A percentile compares a stretch with the other conserved stretches of the same genome.
These are phyloP conservation scores for Amanita phalloides DNA, from an alignment of 768 basidiomycete genomes.

Conservation along the genomic window DNA sequence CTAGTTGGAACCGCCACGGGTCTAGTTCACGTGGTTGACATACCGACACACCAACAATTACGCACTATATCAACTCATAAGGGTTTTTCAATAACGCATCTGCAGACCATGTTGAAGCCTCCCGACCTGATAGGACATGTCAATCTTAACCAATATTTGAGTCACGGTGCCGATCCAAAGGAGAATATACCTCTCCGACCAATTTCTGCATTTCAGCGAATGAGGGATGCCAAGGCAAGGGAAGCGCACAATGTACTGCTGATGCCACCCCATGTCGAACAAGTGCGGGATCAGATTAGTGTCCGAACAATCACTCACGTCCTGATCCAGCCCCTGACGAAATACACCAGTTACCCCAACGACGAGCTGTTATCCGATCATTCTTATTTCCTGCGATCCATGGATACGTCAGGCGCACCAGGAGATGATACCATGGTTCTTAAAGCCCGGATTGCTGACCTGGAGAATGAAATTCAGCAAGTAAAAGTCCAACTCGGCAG, in stretches of 20 bases:
- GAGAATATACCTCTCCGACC: conserved; percentile 59
- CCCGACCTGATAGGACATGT: conserved; percentile 80
- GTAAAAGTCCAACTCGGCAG: conserved; percentile 64
- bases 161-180: conserved; percentile 28
- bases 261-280: conserved; percentile 38
- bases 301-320: neutral
- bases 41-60: conserved; percentile 83
- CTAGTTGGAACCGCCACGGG: conserved; percentile 75
- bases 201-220: conserved; percentile 62
- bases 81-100: conserved; percentile 55
- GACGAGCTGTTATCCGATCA: conserved; percentile 59
- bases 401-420: conserved; percentile 14
- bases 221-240: conserved; percentile 53
- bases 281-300: conserved; percentile 22
- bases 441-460: conserved; percentile 49
- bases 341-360: conserved; percentile 28
- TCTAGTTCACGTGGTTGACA: conserved; percentile 70
- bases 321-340: conserved; percentile 19
- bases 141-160: conserved; percentile 37
- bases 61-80: conserved; percentile 71
- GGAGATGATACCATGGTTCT: conserved; percentile 27
- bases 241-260: conserved; percentile 64
- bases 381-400: conserved; percentile 48
- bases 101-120: conserved; percentile 77
- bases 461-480: conserved; percentile 61